Evolutionary conservation across 345 rosid genomes (phyloP), one percentile per base, ranked within the genome.

Genomic region (Kernera saxatilis): DNA sequence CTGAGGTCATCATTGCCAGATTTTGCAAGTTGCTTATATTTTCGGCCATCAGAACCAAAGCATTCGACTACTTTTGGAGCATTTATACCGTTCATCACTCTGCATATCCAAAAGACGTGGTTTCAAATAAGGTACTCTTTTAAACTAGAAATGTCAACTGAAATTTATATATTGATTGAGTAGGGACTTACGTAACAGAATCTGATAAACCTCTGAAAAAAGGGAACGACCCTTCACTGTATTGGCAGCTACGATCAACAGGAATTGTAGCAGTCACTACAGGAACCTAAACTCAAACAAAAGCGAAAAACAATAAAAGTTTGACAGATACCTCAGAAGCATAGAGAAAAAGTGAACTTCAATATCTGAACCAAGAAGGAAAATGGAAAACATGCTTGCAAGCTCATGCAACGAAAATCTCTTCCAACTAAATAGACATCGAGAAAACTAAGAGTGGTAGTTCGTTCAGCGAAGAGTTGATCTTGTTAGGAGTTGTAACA

Each of bases 1-100:
- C 98, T 85, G 51, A 93, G 88, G 80, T 93, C 98, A 78, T 93
- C 98, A 74, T 91, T 93, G 77, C 95, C 97, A 73, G 96, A 93
- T 83, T 93, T 93, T 70, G 97, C 98, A 19, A 93, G 89, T 70
- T 93, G 98, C 54, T 88, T 88, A 81, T 93, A 93, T 77, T 74
- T 87, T 41, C 72, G 78, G 56, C 96, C 98, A 86, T 93, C 98
- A 59, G 97, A 93, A 61, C 93, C 98, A 77, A 83, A 33, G 79
- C 98, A 91, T 77, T 91, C 96, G 75, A 93, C 92, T 69, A 93
- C 92, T 79, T 91, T 89, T 55, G 97, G 97, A 67, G 94, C 98
- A 84, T 93, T 93, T 80, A 93, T 79, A 60, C 98, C 98, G 78
- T 85, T 91, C 96, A 93, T 93, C 40, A 91, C 79, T 83, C 98